Evolutionary conservation across 495 filamentous ascomycete genomes (phyloP).

Genomic region (Haplographium delicatum): DNA sequence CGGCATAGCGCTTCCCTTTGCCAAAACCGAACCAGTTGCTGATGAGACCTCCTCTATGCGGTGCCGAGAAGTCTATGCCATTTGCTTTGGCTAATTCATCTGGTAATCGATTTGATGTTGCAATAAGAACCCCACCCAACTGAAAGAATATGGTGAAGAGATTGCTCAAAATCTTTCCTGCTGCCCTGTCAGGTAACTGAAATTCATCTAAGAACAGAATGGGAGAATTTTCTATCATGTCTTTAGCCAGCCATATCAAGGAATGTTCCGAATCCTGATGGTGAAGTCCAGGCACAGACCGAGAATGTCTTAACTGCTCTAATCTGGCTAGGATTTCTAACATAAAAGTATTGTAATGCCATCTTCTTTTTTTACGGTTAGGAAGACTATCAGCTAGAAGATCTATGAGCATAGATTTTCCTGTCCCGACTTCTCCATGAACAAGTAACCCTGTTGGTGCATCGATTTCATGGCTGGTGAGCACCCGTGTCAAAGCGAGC

Average conservation of each 20-base stretch:
- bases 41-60: constrained; percentile 41
- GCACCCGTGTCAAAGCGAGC: constrained; percentile 52
- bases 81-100: constrained; percentile 66
- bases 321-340: constrained; percentile 58
- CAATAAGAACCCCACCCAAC: constrained; percentile 65
- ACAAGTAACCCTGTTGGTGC: constrained; percentile 62
- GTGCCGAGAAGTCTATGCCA: constrained; percentile 51
- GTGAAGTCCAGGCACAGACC: constrained; percentile 18
- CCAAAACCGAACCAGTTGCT: constrained; percentile 35
- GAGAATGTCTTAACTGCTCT: constrained; percentile 45
- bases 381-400: constrained; percentile 64
- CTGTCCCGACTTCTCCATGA: constrained; percentile 66
- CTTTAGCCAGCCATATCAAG: constrained; percentile 59
- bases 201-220: constrained; percentile 73
- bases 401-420: constrained; percentile 67
- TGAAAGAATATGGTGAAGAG: constrained; percentile 69
- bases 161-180: constrained; percentile 64
- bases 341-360: constrained; percentile 77
- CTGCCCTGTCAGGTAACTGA: constrained; percentile 63
- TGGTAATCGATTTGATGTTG: constrained; percentile 69
- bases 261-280: constrained; percentile 49
- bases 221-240: constrained; percentile 59
- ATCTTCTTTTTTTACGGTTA: constrained; percentile 57
- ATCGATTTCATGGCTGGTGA: constrained; percentile 58
- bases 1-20: constrained; percentile 35